Evolutionary conservation across 139 green algal genomes (phyloP).

Genomic region (Volvox reticuliferus): DNA sequence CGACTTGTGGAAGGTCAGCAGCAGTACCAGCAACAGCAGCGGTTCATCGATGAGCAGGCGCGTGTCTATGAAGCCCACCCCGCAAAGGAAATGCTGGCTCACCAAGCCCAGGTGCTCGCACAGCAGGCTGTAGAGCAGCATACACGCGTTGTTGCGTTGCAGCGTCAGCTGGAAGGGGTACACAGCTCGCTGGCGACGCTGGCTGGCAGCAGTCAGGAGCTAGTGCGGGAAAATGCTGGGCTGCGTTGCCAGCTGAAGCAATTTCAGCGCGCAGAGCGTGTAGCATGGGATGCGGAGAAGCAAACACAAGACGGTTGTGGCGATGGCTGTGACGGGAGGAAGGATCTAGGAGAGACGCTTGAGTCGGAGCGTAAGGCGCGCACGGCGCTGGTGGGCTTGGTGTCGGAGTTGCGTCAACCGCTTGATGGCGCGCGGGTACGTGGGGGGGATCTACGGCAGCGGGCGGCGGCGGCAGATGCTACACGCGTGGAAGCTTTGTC

Average conservation of each 20-base stretch:
- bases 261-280: neutral
- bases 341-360: neutral
- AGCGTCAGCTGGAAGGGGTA: slow-evolving; percentile 5
- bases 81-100: neutral
- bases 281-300: neutral
- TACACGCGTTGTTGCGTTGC: neutral
- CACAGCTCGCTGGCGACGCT: slow-evolving; percentile 13
- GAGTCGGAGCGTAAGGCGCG: neutral
- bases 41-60: neutral
- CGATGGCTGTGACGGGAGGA: neutral
- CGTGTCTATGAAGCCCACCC: neutral
- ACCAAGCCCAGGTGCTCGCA: neutral
- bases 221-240: slow-evolving; percentile 14
- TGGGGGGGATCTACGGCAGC: neutral
- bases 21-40: neutral
- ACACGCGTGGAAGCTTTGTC: neutral
- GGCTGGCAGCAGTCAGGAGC: neutral
- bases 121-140: neutral
- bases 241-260: neutral
- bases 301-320: neutral
- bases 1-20: slow-evolving; percentile 4
- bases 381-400: neutral
- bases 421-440: neutral
- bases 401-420: slow-evolving; percentile 10
- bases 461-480: neutral